Evolutionary conservation across 2,329 filamentous ascomycete species (phyloP), one percentile per base, ranked within the genome.

Genomic region (Trichoderma breve): DNA sequence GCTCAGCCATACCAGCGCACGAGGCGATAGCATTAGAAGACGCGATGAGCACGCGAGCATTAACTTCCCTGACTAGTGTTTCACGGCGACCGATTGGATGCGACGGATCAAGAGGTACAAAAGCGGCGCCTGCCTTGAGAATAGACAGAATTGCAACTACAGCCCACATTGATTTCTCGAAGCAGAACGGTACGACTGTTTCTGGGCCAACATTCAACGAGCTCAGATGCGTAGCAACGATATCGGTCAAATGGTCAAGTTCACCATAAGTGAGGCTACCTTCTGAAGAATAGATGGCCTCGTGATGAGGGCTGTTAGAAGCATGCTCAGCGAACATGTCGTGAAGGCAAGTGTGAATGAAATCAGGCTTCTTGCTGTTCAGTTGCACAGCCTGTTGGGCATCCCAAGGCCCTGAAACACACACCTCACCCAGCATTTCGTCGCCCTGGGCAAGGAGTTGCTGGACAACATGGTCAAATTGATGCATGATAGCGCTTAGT

Each of bases 121-220:
- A 75, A 72, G 34, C 77, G 26, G 74, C 78, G 4, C 78, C 79
- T 9, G 76, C 73, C 63, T 78, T 78, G 34, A 80, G 71, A 32
- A 79, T 73, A 21, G 66, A 75, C 5, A 79, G 30, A 55, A 78
- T 76, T 1, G 75, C 75, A 1, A 78, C 73, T 7, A 75, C 36
- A 12, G 75, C 71, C 74, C 73, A 75, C 36, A 67, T 51, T 3
- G 71, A 77, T 74, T 78, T 75, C 55, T 75, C 74, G 15, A 74
- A 74, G 58, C 64, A 74, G 15, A 71, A 62, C 1, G 73, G 73
- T 14, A 75, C 74, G 3, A 57, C 36, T 5, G 32, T 79, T 70
- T 65, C 80, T 4, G 75, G 75, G 3, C 72, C 55, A 26, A 83
- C 75, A 12, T 78, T 77, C 4, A 73, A 14, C 18, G 55, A 58